A percentile compares a stretch with the other conserved stretches of the same genome.
phyloP scores from a whole-genome alignment of 2,329 filamentous ascomycete genomes.

The Beauveria brongniartii region DNA sequence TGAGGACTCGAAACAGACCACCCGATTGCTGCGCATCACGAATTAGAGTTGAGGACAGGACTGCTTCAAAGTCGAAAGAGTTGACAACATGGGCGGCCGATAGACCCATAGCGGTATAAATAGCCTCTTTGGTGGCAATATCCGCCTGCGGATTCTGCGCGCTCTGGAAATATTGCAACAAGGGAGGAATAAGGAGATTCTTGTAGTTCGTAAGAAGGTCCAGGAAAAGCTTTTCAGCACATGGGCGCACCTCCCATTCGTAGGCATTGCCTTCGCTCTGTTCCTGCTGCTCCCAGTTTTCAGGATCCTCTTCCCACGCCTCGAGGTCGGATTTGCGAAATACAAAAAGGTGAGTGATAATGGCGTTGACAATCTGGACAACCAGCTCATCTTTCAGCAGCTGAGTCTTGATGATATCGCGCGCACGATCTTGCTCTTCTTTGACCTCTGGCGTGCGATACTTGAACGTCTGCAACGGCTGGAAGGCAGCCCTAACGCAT shows the following conservation, averaged over 20 bases:
- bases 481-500: constrained; percentile 79
- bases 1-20: constrained; percentile 66
- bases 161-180: constrained; percentile 75
- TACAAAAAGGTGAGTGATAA: constrained; percentile 82
- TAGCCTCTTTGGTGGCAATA: constrained; percentile 81
- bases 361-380: constrained; percentile 69
- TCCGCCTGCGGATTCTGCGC: constrained; percentile 60
- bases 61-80: constrained; percentile 73
- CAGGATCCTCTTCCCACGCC: constrained; percentile 88
- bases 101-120: constrained; percentile 88
- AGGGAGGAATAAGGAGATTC: constrained; percentile 65
- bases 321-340: constrained; percentile 79
- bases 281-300: constrained; percentile 91
- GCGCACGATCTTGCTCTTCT: constrained; percentile 64
- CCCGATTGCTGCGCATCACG: constrained; percentile 63
- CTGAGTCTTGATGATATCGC: constrained; percentile 59
- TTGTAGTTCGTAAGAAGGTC: constrained; percentile 89
- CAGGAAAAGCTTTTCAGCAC: constrained; percentile 87
- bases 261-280: constrained; percentile 77
- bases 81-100: constrained; percentile 67
- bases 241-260: constrained; percentile 88
- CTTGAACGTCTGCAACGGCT: constrained; percentile 72
- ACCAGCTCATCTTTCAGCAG: constrained; percentile 73
- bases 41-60: constrained; percentile 67
- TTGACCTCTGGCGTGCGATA: constrained; percentile 69